Evolutionary conservation across 169 alveolate genomes (phyloP).

Genomic region (Sarcocystis neurona): DNA sequence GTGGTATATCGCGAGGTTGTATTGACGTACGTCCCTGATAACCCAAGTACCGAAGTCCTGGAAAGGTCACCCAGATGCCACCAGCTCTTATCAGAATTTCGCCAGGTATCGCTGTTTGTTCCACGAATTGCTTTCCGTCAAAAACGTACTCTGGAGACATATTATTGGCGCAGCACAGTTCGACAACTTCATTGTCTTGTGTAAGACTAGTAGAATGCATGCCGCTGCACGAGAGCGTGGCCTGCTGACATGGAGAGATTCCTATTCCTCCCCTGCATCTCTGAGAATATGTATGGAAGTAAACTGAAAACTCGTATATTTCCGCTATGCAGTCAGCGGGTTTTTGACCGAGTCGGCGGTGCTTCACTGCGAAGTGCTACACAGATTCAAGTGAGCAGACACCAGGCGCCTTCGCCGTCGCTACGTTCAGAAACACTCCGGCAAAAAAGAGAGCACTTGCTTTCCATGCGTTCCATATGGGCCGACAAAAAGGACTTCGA

Average conservation of each 20-base stretch:
- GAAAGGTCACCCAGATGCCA: constrained; percentile 4
- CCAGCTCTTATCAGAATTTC: not conserved
- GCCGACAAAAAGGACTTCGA: too few species aligned
- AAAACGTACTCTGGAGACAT: not conserved
- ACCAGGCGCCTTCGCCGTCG: too few species aligned
- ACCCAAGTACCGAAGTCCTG: not conserved
- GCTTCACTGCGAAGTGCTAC: too few species aligned
- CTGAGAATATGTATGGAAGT: not conserved
- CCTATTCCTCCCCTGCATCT: not conserved
- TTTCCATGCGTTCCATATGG: too few species aligned
- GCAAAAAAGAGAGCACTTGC: too few species aligned
- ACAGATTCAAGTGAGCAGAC: too few species aligned
- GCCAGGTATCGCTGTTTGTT: not conserved
- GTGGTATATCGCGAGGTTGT: not conserved
- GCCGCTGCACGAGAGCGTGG: not conserved
- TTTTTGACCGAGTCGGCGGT: too few species aligned
- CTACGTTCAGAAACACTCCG: too few species aligned
- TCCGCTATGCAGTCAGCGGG: too few species aligned
- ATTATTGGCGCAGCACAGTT: not conserved
- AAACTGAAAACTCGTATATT: too few species aligned
- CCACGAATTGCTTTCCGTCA: not conserved
- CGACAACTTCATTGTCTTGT: not conserved
- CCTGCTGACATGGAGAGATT: not conserved
- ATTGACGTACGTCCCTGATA: not conserved
- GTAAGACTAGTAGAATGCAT: not conserved